Evolutionary conservation across 2,329 filamentous ascomycete genomes (phyloP).

Genomic region (Byssochlamys sp.): DNA sequence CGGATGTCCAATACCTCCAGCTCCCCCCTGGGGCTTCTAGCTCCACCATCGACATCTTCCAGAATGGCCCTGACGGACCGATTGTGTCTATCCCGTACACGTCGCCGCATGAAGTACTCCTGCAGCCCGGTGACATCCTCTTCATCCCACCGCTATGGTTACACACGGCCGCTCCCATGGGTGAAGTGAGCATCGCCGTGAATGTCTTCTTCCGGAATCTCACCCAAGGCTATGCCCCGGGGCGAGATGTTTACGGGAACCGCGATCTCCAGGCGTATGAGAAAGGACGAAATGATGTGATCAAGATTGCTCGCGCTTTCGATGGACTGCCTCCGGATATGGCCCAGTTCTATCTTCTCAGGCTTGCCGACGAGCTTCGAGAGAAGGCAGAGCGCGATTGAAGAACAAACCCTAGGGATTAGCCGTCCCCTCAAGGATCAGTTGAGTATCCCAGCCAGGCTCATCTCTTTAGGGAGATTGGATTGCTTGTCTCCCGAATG

Average conservation of each 20-base stretch:
- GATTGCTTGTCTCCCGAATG: no score
- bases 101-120: slow-evolving; percentile 56
- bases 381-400: slow-evolving; percentile 13
- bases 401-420: background rate
- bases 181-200: slow-evolving; percentile 61
- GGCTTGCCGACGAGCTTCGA: slow-evolving; percentile 60
- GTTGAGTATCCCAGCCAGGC: background rate
- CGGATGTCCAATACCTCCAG: slow-evolving; percentile 58
- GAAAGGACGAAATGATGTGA: slow-evolving; percentile 63
- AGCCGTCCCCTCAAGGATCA: background rate
- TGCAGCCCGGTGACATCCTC: slow-evolving; percentile 65
- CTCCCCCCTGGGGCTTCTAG: slow-evolving; percentile 71
- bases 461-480: no score
- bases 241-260: slow-evolving; percentile 80
- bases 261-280: slow-evolving; percentile 77
- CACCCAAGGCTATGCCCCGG: slow-evolving; percentile 56
- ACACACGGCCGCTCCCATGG: slow-evolving; percentile 49
- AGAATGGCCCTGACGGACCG: slow-evolving; percentile 30
- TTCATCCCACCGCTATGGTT: slow-evolving; percentile 78
- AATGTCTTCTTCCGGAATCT: slow-evolving; percentile 80
- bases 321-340: slow-evolving; percentile 54
- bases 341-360: slow-evolving; percentile 63
- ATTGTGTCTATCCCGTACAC: slow-evolving; percentile 51
- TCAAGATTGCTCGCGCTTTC: slow-evolving; percentile 46
- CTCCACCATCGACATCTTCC: slow-evolving; percentile 65